Conservation (phyloP, 768 basidiomycete species). For the Coprinellus aureogranulatus region DNA sequence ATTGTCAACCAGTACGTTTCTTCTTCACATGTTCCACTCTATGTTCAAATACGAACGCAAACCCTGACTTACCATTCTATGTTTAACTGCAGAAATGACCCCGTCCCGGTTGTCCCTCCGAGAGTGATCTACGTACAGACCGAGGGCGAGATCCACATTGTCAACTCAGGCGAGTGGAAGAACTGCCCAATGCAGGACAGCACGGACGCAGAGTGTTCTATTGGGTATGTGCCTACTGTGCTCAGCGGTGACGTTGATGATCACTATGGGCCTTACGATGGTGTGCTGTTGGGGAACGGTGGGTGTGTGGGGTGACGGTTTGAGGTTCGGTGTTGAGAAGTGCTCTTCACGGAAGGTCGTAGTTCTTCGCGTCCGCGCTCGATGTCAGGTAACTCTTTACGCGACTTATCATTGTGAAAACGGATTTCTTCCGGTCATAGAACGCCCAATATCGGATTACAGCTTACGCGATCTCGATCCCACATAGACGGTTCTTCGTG, state of each 20-base stretch:
- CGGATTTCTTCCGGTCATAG: too few relatives aligned
- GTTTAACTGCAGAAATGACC: conserved; percentile 34
- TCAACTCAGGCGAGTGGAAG: conserved; percentile 35
- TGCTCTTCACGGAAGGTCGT: too few relatives aligned
- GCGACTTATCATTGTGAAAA: too few relatives aligned
- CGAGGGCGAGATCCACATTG: conserved; percentile 55
- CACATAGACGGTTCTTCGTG: too few relatives aligned
- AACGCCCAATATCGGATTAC: too few relatives aligned
- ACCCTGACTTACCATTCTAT: not conserved
- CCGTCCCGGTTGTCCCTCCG: conserved; percentile 58
- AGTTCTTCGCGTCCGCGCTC: too few relatives aligned
- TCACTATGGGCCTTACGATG: conserved; percentile 11
- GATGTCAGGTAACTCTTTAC: too few relatives aligned
- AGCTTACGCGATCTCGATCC: too few relatives aligned
- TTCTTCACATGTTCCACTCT: not conserved
- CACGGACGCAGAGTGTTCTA: conserved; percentile 51
- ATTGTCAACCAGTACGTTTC: conserved; percentile 35
- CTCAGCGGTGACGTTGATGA: conserved; percentile 3
- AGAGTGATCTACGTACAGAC: conserved; percentile 51
- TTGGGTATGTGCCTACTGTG: conserved; percentile 20
- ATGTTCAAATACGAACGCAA: not conserved
- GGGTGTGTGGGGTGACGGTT: too few relatives aligned
- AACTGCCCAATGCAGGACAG: conserved; percentile 51
- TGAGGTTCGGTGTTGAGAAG: too few relatives aligned
- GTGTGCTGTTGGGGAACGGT: not conserved